A percentile compares a stretch with the other conserved stretches of the same genome.
These are phyloP conservation scores for Barnettozyma sp. DNA, from an alignment of 805 yeast genomes.

Conservation along the genomic window DNA sequence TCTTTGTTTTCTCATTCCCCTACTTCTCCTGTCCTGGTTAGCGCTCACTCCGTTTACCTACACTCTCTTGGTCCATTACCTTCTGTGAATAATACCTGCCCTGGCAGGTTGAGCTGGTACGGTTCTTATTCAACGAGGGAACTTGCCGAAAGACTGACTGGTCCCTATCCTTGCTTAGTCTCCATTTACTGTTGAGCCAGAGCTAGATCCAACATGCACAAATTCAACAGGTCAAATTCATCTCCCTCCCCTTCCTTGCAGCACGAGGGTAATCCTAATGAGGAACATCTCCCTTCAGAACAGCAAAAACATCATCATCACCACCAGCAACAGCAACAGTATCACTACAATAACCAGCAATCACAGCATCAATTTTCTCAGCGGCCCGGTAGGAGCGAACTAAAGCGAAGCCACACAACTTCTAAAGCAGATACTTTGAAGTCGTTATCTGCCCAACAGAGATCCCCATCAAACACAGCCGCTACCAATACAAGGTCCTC, in stretches of 20 bases:
- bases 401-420: constrained; percentile 11
- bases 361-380: constrained; percentile 2
- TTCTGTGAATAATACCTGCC: no score
- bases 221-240: constrained; percentile 14
- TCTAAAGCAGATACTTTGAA: constrained; percentile 5
- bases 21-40: no score
- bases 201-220: constrained; percentile 15
- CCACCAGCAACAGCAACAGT: constrained; percentile 7
- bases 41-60: no score
- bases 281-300: constrained; percentile 4
- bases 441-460: constrained; percentile 6
- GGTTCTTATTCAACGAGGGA: no score
- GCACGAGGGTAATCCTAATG: neutral
- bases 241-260: constrained; percentile 12
- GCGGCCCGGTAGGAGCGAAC: constrained; percentile 6
- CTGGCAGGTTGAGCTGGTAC: no score
- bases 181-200: no score
- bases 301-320: constrained; percentile 2
- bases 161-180: no score
- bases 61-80: no score
- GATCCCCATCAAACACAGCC: constrained; percentile 19
- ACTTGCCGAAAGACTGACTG: no score
- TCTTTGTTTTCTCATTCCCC: no score
- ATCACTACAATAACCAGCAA: neutral
- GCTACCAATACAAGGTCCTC: constrained; percentile 16